Evolutionary conservation across 2,329 filamentous ascomycete species (phyloP).

Genomic region (Huntiella savannae): DNA sequence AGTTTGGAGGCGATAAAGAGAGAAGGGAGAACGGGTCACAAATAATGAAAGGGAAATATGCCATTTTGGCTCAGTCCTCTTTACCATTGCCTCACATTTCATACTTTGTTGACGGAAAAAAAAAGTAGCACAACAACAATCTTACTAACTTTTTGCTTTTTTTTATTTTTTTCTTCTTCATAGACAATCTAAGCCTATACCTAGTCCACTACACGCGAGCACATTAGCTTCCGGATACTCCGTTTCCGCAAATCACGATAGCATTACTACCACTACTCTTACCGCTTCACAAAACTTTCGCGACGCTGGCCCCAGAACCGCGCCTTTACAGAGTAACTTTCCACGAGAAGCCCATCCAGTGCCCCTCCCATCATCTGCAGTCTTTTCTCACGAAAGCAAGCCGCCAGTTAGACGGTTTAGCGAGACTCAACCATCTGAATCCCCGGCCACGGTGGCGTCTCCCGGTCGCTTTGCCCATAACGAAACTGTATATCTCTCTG

Average conservation of each 20-base stretch:
- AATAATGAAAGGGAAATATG: neutral
- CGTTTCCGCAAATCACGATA: neutral
- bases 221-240: neutral
- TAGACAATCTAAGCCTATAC: conserved; percentile 5
- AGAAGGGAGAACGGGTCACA: no score
- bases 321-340: conserved; percentile 3
- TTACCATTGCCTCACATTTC: neutral
- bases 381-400: neutral
- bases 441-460: neutral
- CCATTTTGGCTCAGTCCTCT: neutral
- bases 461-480: conserved; percentile 6
- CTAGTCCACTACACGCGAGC: conserved; percentile 10
- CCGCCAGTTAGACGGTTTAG: no score
- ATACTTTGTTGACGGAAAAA: neutral
- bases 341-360: neutral
- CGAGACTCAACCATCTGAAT: no score
- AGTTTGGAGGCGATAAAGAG: no score
- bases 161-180: conserved; percentile 1
- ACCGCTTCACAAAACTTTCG: neutral
- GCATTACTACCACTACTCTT: neutral
- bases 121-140: neutral
- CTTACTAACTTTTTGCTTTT: neutral
- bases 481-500: conserved; percentile 7
- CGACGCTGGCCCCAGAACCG: conserved; percentile 8
- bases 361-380: neutral